phyloP scores from a whole-genome alignment of 1,139 yeast genomes.

The Candida sojae region DNA sequence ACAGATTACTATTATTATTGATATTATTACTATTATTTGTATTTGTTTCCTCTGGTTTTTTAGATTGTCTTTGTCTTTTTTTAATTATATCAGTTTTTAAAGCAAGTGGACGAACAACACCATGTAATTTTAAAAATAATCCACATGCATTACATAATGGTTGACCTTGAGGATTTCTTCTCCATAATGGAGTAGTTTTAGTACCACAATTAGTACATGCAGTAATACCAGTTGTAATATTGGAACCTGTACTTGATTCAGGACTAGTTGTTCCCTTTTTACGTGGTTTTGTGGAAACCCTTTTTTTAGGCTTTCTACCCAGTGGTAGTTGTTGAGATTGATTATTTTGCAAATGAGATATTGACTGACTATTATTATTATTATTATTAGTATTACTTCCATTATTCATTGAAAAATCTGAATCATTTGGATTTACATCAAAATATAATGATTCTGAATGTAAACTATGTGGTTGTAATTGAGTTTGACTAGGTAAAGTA shows the following conservation, averaged over 20 bases:
- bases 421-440: constrained; percentile 7
- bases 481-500: constrained; percentile 14
- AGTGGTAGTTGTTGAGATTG: background rate
- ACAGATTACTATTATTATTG: background rate
- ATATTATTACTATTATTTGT: background rate
- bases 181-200: constrained; percentile 59
- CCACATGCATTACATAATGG: constrained; percentile 65
- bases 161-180: constrained; percentile 56
- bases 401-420: background rate
- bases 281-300: background rate
- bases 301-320: constrained; percentile 4
- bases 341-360: background rate
- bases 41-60: background rate
- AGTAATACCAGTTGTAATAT: constrained; percentile 11
- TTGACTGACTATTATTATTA: background rate
- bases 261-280: constrained; percentile 12
- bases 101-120: constrained; percentile 59
- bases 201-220: constrained; percentile 57
- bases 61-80: constrained; percentile 47
- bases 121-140: constrained; percentile 55
- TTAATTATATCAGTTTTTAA: constrained; percentile 90
- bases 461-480: background rate
- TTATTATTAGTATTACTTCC: background rate
- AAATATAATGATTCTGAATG: constrained; percentile 8
- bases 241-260: constrained; percentile 3